Conservation (phyloP, 78 protist genomes). For the Tieghemostelium lacteum region DNA sequence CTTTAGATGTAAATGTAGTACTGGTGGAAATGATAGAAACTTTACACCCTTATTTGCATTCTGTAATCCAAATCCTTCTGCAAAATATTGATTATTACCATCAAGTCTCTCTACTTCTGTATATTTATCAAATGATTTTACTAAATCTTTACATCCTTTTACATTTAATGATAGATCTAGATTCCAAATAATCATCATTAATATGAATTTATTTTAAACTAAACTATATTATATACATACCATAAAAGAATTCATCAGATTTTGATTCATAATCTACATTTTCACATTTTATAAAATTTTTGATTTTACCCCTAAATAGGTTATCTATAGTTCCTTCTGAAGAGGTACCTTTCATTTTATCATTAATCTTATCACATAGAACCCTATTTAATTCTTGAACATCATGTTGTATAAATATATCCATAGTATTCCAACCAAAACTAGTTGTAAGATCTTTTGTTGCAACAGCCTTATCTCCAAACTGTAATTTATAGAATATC, state of each 20-base stretch:
- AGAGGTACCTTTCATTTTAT: conserved; percentile 95
- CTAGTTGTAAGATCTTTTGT: conserved; percentile 91
- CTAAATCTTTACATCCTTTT: conserved; percentile 81
- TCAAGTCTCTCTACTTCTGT: conserved; percentile 90
- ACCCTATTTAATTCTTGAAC: conserved; percentile 98
- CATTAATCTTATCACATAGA: conserved; percentile 95
- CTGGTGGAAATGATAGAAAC: conserved; percentile 95
- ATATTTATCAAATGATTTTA: conserved; percentile 88
- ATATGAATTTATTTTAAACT: not conserved
- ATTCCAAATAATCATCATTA: not conserved
- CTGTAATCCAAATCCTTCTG: conserved; percentile 92
- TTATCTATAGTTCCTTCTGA: conserved; percentile 91
- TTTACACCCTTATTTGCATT: conserved; percentile 92
- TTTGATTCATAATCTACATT: conserved; percentile 90
- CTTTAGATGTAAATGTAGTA: conserved; percentile 95
- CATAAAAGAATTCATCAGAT: conserved; percentile 92
- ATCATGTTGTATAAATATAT: conserved; percentile 97
- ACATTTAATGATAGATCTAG: conserved; percentile 92
- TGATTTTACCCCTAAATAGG: conserved; percentile 92
- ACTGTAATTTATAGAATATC: conserved; percentile 84
- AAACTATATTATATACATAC: conserved; percentile 24
- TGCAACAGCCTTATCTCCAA: conserved; percentile 64
- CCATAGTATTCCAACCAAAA: conserved; percentile 97
- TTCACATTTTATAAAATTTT: conserved; percentile 91
- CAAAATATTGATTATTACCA: conserved; percentile 94